Percentiles rank a stretch among this genome's conserved stretches.
Conservation (phyloP, 1,139 yeast species). For the Zygoascus meyerae region DNA sequence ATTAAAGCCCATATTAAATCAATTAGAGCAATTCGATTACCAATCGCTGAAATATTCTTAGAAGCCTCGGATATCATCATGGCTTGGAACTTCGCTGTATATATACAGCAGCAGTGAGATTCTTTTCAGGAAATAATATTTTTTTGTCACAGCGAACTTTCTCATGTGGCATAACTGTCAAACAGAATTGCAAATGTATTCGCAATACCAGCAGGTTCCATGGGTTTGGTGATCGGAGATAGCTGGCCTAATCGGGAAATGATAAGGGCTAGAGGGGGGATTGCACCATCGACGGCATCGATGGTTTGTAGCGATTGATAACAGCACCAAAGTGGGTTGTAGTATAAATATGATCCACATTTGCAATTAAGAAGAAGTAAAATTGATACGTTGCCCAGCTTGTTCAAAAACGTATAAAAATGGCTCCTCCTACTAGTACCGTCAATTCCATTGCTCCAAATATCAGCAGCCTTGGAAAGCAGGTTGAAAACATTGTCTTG, state of each 20-base stretch:
- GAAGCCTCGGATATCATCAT: too few relatives aligned
- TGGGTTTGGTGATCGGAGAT: not conserved
- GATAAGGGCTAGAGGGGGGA: not conserved
- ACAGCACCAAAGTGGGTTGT: not conserved
- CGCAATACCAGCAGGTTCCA: not conserved
- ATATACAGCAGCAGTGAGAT: too few relatives aligned
- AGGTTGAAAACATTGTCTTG: constrained; percentile 3
- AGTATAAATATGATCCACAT: not conserved
- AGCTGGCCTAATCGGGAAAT: not conserved
- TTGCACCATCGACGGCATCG: not conserved
- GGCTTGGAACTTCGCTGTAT: too few relatives aligned
- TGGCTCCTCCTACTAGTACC: constrained; percentile 8
- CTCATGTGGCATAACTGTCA: too few relatives aligned
- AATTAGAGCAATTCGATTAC: too few relatives aligned
- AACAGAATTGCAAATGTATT: too few relatives aligned
- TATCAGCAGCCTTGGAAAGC: not conserved
- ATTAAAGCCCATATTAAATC: too few relatives aligned
- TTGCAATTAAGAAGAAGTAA: not conserved
- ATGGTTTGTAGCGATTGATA: not conserved
- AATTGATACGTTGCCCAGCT: not conserved
- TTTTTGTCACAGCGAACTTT: too few relatives aligned
- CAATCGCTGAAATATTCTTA: too few relatives aligned
- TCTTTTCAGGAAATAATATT: too few relatives aligned
- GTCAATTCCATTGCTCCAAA: constrained; percentile 2
- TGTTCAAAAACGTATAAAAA: not conserved